A percentile compares a stretch with the other conserved stretches of the same genome.
phyloP scores from a whole-genome alignment of 139 green algal species.

The Parachlorella kessleri region DNA sequence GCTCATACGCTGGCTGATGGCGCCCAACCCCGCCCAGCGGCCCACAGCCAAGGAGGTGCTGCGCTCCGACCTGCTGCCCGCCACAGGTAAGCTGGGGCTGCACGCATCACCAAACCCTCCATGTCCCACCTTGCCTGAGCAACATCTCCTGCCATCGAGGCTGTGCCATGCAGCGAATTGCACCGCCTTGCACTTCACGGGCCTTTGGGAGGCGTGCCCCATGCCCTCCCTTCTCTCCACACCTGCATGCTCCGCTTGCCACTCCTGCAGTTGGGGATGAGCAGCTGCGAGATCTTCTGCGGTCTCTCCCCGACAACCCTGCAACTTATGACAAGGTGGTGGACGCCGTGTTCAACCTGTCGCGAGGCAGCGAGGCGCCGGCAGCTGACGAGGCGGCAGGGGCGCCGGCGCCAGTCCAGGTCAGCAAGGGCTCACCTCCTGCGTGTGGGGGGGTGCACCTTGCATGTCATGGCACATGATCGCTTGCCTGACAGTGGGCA shows the following conservation, averaged over 20 bases:
- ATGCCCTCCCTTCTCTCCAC: too few relatives aligned
- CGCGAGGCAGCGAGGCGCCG: neutral
- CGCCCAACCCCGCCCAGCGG: constrained; percentile 69
- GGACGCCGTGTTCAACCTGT: constrained; percentile 71
- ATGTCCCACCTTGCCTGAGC: neutral
- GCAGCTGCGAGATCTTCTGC: constrained; percentile 82
- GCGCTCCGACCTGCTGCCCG: constrained; percentile 77
- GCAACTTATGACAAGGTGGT: constrained; percentile 70
- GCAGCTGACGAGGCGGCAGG: constrained; percentile 17
- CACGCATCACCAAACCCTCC: neutral
- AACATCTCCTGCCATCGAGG: too few relatives aligned
- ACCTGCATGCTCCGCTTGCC: too few relatives aligned
- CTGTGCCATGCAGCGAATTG: too few relatives aligned
- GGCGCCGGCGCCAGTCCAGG: constrained; percentile 3
- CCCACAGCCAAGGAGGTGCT: constrained; percentile 81
- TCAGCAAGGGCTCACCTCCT: constrained; percentile 13
- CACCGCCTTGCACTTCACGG: too few relatives aligned
- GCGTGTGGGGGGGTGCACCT: too few relatives aligned
- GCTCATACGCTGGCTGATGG: constrained; percentile 75
- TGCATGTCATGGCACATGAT: too few relatives aligned
- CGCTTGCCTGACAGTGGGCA: too few relatives aligned
- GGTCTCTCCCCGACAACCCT: constrained; percentile 76
- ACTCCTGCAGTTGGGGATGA: constrained; percentile 79
- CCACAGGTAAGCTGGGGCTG: constrained; percentile 7
- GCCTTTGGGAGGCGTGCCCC: too few relatives aligned